Evolutionary conservation across 1,139 yeast species (phyloP), one percentile per base, ranked within the genome.

Genomic region (Meyerozyma smithsonii): DNA sequence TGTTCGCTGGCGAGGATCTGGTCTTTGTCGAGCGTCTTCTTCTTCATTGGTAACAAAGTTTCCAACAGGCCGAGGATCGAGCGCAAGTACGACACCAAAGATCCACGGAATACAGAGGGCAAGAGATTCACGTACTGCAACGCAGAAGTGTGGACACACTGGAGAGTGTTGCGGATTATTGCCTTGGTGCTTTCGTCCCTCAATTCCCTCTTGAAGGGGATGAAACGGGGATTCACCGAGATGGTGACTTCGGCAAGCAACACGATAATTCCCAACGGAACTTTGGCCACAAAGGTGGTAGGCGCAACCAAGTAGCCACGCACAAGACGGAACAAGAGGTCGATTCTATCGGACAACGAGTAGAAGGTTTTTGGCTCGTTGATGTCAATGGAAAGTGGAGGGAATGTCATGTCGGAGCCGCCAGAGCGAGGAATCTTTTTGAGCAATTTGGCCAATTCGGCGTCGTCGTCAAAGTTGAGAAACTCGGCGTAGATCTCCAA

Each of bases 181-280:
- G 59, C 55, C 42, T 66, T 71, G 25, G 71, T 64, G 3, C 56
- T 51, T 42, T 74, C 80, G 47, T 77, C 77, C 43, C 81, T 69
- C 36, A 84, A 57, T 41, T 83, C 88, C 37, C 73, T 69, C 49
- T 72, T 79, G 50, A 81, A 70, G 1, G 79, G 68, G 28, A 79
- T 59, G 46, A 74, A 79, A 39, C 69, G 73, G 11, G 74, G 61
- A 47, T 81, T 79, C 40, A 84, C 60, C 18, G 80, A 69, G 42
- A 77, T 58, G 8, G 81, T 52, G 3, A 76, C 56, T 50, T 81
- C 86, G 28, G 69, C 64, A 34, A 79, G 46, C 8, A 64, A 55
- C 8, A 81, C 53, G 2, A 81, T 52, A 37, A 64, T 54, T 1
- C 88, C 88, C 23, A 84, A 47, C 3, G 92, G 89, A n/a, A 75